These are phyloP conservation scores for Chloranthus sessilifolius DNA, from an alignment of 164 flowering plant genomes.

Conservation along the genomic window DNA sequence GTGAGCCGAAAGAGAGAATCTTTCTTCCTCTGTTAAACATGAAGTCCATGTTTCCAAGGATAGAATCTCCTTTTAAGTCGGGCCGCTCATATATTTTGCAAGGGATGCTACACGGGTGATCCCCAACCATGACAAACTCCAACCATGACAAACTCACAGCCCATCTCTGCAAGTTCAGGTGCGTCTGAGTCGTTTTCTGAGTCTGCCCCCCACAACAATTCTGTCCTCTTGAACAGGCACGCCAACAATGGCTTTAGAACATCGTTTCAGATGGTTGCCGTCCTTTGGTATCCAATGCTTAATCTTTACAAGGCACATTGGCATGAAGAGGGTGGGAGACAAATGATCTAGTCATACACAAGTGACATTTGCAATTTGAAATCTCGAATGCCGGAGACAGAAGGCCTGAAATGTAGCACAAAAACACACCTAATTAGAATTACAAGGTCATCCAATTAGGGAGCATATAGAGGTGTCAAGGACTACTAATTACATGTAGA, in stretches of 20 bases:
- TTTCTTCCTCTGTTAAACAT: conserved; percentile 33
- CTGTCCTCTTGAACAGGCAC: conserved; percentile 10
- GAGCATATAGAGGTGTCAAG: too few species aligned
- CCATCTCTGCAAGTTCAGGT: conserved; percentile 14
- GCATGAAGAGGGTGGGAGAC: conserved; percentile 6
- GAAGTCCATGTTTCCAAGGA: conserved; percentile 36
- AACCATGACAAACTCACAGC: conserved; percentile 27
- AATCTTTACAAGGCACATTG: conserved; percentile 27
- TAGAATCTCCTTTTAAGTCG: conserved; percentile 27
- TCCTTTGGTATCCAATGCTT: conserved; percentile 6
- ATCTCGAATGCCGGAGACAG: background rate
- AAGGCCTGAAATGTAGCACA: conserved; percentile 19
- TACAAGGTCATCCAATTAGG: too few species aligned
- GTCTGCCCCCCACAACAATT: conserved; percentile 8
- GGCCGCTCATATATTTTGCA: conserved; percentile 35
- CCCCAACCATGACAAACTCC: too few species aligned
- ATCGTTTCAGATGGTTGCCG: conserved; percentile 5
- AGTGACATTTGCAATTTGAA: conserved; percentile 4
- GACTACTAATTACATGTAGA: too few species aligned
- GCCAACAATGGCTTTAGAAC: background rate
- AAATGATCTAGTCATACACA: conserved; percentile 10
- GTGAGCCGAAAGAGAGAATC: conserved; percentile 29
- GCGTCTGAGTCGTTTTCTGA: conserved; percentile 24
- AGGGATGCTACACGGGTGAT: conserved; percentile 31
- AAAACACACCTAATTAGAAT: too few species aligned